Evolutionary conservation across 345 rosid species (phyloP), one percentile per base, ranked within the genome.

Genomic region (Trapa incisa): DNA sequence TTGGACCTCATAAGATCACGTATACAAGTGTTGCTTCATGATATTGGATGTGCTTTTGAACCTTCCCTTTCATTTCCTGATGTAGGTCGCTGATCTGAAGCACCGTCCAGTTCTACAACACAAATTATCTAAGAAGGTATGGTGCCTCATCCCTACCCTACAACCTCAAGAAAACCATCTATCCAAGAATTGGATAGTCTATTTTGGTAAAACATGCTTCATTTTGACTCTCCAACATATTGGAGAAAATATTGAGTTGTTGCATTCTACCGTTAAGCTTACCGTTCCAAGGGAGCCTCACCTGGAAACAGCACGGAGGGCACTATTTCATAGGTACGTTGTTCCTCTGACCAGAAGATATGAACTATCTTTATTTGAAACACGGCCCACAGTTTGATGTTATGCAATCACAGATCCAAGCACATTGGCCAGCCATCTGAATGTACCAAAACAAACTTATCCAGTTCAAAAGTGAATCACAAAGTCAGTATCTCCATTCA

Each of bases 81-180:
- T 66, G 43, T 84, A 92, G 98, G 81, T 75, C 57, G 75, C 96
- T 36, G 73, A 75, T 68, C 48, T 86, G 84, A 86, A 82, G 76
- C 87, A 88, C 76, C 87, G 81, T 72, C 71, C 82, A 65, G 71
- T 67, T 41, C 81, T 87, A 70, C 56, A 61, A 65, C 96, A 85
- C 80, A 89, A 92, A 76, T 71, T 64, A 43, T 70, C 82, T 38
- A 69, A 68, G 61, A 79, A 37, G 75, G 88, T 87, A 38, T 65
- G 78, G 48, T 42, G 52, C 22, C 36, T 41, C 8, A 32, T 50
- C 54, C 22, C 12, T 29, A 9, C 54, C 22, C 12, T 29, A 9
- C 11, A 47, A 33, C 47, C 6, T n/a, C 50, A 37, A 22, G 2
- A 8, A 42, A 65, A 29, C 37, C 12, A 13, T 1, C 36, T n/a